Evolutionary conservation across 257 asterid genomes (phyloP).

Genomic region (Ligustrum vulgare): DNA sequence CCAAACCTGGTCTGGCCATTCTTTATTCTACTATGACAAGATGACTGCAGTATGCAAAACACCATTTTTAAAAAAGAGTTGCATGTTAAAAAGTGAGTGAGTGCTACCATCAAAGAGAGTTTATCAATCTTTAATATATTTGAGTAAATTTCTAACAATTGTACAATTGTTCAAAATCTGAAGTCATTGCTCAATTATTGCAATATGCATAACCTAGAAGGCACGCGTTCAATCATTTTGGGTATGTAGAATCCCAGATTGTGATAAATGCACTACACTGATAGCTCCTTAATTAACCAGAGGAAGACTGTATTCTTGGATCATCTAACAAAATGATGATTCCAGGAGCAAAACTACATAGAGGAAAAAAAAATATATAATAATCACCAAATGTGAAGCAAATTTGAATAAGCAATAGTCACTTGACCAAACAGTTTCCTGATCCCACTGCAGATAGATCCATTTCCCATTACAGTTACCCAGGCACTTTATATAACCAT

Average conservation of each 20-base stretch:
- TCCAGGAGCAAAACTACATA: background rate
- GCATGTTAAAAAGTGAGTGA: background rate
- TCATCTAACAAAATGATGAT: background rate
- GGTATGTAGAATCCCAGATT: background rate
- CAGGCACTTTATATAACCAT: background rate
- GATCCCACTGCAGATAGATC: background rate
- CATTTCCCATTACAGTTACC: background rate
- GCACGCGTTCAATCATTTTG: background rate
- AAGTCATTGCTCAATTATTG: background rate
- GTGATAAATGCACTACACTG: background rate
- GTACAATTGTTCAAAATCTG: background rate
- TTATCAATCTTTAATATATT: background rate
- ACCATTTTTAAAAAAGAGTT: background rate
- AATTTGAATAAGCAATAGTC: background rate
- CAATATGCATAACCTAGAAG: background rate
- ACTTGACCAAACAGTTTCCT: background rate
- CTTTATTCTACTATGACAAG: background rate
- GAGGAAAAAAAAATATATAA: background rate
- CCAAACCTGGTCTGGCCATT: background rate
- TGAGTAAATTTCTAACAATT: background rate
- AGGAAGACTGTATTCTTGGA: background rate
- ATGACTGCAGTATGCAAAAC: background rate
- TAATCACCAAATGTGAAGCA: background rate
- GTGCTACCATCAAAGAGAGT: background rate
- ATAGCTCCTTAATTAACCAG: background rate